phyloP scores from a whole-genome alignment of 2,329 filamentous ascomycete species.

The Fragosphaeria purpurea region DNA sequence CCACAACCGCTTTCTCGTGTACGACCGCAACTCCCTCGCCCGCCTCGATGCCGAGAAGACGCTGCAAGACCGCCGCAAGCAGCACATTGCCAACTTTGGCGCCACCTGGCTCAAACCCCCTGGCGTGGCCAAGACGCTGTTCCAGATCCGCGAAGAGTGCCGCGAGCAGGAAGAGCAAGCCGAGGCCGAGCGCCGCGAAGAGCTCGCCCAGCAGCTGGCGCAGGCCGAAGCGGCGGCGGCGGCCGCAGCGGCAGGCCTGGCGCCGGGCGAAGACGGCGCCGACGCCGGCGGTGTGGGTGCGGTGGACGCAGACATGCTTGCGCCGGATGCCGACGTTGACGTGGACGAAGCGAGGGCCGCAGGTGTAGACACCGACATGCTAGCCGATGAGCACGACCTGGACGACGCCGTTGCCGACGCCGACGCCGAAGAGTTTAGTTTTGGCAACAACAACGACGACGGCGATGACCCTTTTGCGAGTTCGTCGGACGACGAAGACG shows the following conservation, averaged over 20 bases:
- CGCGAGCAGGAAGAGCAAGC: constrained; percentile 81
- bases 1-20: constrained; percentile 21
- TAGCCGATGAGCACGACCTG: constrained; percentile 42
- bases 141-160: constrained; percentile 82
- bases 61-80: constrained; percentile 63
- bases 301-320: constrained; percentile 29
- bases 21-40: constrained; percentile 54
- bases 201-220: constrained; percentile 63
- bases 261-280: constrained; percentile 69
- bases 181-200: constrained; percentile 60
- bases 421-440: constrained; percentile 41
- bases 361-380: constrained; percentile 36
- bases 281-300: constrained; percentile 61
- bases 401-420: constrained; percentile 67
- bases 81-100: constrained; percentile 78
- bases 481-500: constrained; percentile 26
- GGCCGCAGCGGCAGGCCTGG: constrained; percentile 69
- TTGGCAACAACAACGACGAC: constrained; percentile 34
- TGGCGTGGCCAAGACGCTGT: constrained; percentile 77
- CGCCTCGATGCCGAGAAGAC: constrained; percentile 68
- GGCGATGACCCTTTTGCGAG: constrained; percentile 22
- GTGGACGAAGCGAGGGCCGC: constrained; percentile 27
- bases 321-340: constrained; percentile 31
- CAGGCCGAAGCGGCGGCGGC: constrained; percentile 35
- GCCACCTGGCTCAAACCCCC: constrained; percentile 84